Evolutionary conservation across 805 yeast species (phyloP).

Genomic region (Huiozyma naganishii): DNA sequence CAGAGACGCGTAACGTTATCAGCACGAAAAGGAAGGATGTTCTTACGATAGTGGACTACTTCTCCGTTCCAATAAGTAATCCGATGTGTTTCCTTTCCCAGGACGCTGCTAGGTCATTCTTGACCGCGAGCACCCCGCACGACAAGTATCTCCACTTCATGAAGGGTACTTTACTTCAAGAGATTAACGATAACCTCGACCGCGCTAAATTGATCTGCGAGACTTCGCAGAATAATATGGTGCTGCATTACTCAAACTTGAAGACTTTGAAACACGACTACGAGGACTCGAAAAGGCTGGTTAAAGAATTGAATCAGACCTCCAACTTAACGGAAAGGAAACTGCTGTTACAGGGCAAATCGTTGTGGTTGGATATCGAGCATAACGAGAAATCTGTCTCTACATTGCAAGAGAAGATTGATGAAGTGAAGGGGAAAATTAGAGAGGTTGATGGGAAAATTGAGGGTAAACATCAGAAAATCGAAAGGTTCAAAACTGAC

Average conservation of each 20-base stretch:
- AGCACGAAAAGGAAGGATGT: conserved; percentile 55
- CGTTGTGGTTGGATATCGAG: conserved; percentile 36
- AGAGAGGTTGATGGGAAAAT: conserved; percentile 10
- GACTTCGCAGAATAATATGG: conserved; percentile 31
- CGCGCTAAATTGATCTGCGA: conserved; percentile 29
- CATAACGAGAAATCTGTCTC: conserved; percentile 12
- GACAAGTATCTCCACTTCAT: conserved; percentile 68
- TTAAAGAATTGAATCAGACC: conserved; percentile 32
- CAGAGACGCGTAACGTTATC: conserved; percentile 40
- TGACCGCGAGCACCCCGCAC: conserved; percentile 63
- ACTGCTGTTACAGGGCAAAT: conserved; percentile 36
- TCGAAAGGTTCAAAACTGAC: conserved; percentile 20
- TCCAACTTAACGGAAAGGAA: conserved; percentile 32
- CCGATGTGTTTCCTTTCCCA: conserved; percentile 90
- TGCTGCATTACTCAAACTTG: conserved; percentile 31
- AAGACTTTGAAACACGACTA: conserved; percentile 31
- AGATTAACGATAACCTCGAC: conserved; percentile 45
- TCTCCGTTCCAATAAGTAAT: conserved; percentile 72
- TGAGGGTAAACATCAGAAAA: conserved; percentile 16
- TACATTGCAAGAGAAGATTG: conserved; percentile 9
- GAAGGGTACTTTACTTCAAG: conserved; percentile 68
- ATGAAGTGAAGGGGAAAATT: conserved; percentile 11
- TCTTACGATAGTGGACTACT: conserved; percentile 56
- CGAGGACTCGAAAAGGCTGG: conserved; percentile 33
- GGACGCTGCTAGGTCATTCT: conserved; percentile 83